Percentiles rank a stretch among this genome's conserved stretches.
Evolutionary conservation across 371 early-diverging fungal genomes (phyloP).

Genomic region (Mucor plumbeus): DNA sequence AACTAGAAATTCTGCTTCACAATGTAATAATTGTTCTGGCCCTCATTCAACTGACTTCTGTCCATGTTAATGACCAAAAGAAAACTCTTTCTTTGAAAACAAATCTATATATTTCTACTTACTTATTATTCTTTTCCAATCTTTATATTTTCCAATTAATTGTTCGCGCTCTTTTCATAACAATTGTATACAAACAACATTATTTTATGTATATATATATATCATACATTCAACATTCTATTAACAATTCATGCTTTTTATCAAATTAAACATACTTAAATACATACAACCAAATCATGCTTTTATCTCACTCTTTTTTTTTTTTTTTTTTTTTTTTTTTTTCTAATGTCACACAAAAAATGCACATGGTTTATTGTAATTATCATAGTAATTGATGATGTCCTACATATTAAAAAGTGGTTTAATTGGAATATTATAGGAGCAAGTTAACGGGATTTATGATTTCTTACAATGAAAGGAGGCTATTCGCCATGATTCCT

Average conservation of each 20-base stretch:
- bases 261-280: slow-evolving; percentile 3
- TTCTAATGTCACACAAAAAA: background rate
- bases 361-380: slow-evolving; percentile 1
- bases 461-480: background rate
- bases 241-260: slow-evolving; percentile 7
- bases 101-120: background rate
- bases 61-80: slow-evolving; percentile 38
- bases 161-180: slow-evolving; percentile 8
- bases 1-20: slow-evolving; percentile 17
- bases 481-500: background rate
- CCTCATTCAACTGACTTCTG: slow-evolving; percentile 57
- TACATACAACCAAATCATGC: background rate
- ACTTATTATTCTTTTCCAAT: background rate
- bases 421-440: background rate
- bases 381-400: background rate
- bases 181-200: slow-evolving; percentile 13
- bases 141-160: background rate
- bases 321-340: background rate
- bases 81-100: background rate
- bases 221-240: slow-evolving; percentile 3
- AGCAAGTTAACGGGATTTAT: background rate
- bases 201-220: slow-evolving; percentile 2
- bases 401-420: slow-evolving; percentile 4
- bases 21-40: slow-evolving; percentile 53
- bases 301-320: background rate